A percentile compares a stretch with the other conserved stretches of the same genome.
Conservation (phyloP, 2,329 filamentous ascomycete genomes). For the Dothistroma pini region DNA sequence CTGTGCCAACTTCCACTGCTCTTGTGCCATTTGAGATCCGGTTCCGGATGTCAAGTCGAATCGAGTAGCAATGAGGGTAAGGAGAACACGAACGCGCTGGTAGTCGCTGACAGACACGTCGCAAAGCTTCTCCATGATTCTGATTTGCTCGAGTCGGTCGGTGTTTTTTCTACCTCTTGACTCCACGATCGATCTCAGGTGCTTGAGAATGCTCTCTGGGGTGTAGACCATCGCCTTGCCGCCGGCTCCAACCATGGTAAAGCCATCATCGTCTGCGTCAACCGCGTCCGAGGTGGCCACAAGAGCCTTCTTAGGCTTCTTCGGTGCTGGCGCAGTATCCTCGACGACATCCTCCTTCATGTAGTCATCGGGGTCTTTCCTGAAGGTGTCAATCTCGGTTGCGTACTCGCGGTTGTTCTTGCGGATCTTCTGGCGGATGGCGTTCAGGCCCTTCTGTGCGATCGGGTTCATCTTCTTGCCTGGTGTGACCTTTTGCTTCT, state of each 20-base stretch:
- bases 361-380: constrained; percentile 77
- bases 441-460: constrained; percentile 89
- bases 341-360: constrained; percentile 83
- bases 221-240: constrained; percentile 90
- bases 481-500: constrained; percentile 90
- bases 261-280: constrained; percentile 74
- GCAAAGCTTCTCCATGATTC: constrained; percentile 91
- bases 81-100: constrained; percentile 86
- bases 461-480: constrained; percentile 97
- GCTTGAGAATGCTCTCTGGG: constrained; percentile 96
- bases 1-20: constrained; percentile 95
- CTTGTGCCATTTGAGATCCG: constrained; percentile 81
- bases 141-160: constrained; percentile 89
- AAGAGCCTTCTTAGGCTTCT: constrained; percentile 47
- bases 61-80: constrained; percentile 86
- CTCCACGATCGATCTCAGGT: constrained; percentile 88
- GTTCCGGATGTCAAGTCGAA: constrained; percentile 85
- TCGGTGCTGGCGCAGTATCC: constrained; percentile 53
- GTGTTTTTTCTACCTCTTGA: constrained; percentile 99
- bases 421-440: constrained; percentile 96
- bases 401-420: constrained; percentile 98
- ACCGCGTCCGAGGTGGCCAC: constrained; percentile 51
- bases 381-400: constrained; percentile 80
- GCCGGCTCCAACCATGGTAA: constrained; percentile 81
- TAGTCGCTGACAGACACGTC: constrained; percentile 89